Percentiles rank a stretch among this genome's conserved stretches.
phyloP scores from a whole-genome alignment of 1,139 yeast genomes.

The Sugiyamaella castrensis region DNA sequence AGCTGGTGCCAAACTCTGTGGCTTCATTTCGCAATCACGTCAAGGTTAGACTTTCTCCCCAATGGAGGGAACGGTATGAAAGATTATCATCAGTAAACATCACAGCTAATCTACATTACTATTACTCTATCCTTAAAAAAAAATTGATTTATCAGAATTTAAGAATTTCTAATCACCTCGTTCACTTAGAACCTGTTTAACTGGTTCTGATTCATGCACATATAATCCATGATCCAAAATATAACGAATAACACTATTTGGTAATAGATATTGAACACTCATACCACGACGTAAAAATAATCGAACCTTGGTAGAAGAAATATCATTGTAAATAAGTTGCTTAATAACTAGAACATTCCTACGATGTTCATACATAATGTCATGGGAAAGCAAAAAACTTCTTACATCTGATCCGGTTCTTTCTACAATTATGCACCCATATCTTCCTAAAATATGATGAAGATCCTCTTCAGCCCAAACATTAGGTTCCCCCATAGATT shows the following conservation, averaged over 20 bases:
- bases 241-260: slow-evolving; percentile 91
- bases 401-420: slow-evolving; percentile 96
- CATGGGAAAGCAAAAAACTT: slow-evolving; percentile 85
- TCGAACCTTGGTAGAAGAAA: slow-evolving; percentile 90
- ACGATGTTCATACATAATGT: slow-evolving; percentile 94
- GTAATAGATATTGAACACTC: slow-evolving; percentile 93
- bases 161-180: slow-evolving; percentile 27
- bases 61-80: neutral
- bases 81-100: neutral
- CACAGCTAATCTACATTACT: neutral
- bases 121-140: neutral
- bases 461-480: slow-evolving; percentile 98
- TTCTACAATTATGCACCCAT: slow-evolving; percentile 95
- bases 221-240: slow-evolving; percentile 89
- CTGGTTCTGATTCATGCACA: slow-evolving; percentile 85
- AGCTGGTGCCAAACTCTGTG: no score
- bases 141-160: neutral
- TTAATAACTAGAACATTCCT: slow-evolving; percentile 90
- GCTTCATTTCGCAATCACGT: no score
- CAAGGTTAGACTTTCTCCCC: no score
- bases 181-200: slow-evolving; percentile 71
- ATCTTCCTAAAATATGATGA: slow-evolving; percentile 90
- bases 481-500: slow-evolving; percentile 99
- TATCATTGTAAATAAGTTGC: slow-evolving; percentile 93
- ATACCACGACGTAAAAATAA: slow-evolving; percentile 88